Percentiles rank a stretch among this genome's conserved stretches.
Evolutionary conservation across 345 rosid species (phyloP).

Genomic region (Cardamine resedifolia): DNA sequence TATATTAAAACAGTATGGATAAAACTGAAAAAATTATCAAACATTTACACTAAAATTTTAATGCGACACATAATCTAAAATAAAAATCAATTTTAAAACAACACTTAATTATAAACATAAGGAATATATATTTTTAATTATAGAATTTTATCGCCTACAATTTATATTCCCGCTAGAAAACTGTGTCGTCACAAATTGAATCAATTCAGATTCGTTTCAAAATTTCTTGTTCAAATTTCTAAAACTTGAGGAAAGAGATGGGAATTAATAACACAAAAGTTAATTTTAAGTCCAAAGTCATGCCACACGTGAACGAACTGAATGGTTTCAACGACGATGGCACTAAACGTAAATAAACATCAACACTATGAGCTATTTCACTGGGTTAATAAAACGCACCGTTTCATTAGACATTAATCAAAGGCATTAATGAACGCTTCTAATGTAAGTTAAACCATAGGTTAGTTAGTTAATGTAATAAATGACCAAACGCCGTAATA

Average conservation of each 20-base stretch:
- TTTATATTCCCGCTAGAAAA: background rate
- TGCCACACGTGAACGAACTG: slow-evolving; percentile 41
- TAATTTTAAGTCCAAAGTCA: background rate
- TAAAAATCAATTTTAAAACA: too few species aligned
- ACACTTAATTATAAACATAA: too few species aligned
- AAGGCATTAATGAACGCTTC: background rate
- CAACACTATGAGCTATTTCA: background rate
- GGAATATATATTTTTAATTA: too few species aligned
- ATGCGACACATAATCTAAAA: too few species aligned
- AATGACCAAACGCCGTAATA: slow-evolving; percentile 25
- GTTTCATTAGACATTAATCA: background rate
- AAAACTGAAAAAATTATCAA: too few species aligned
- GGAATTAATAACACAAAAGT: slow-evolving; percentile 4
- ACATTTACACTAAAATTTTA: too few species aligned
- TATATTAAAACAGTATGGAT: too few species aligned
- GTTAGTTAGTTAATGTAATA: too few species aligned
- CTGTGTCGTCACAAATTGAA: background rate
- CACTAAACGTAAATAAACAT: slow-evolving; percentile 27
- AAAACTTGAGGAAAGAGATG: background rate
- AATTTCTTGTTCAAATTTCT: background rate
- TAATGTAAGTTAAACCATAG: slow-evolving; percentile 19
- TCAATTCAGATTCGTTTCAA: background rate
- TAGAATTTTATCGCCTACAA: background rate
- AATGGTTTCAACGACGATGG: slow-evolving; percentile 25
- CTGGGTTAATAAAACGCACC: background rate